These are phyloP conservation scores for Biscogniauxia marginata DNA, from an alignment of 2,329 filamentous ascomycete species.

Conservation along the genomic window DNA sequence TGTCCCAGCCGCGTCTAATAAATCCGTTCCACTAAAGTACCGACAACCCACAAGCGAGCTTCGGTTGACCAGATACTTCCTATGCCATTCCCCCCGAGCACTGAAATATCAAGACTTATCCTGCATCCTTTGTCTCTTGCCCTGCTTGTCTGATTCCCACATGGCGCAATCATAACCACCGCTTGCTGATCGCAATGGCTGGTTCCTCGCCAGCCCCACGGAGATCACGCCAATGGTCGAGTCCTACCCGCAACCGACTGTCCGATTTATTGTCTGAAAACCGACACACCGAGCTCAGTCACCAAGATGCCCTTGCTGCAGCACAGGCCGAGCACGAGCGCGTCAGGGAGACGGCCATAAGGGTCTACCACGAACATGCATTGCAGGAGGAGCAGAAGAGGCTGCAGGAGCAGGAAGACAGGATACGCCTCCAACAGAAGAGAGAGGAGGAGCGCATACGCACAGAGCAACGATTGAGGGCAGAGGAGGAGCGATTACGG, in stretches of 20 bases:
- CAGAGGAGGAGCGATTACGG: constrained; percentile 47
- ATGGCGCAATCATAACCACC: constrained; percentile 19
- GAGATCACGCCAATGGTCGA: constrained; percentile 38
- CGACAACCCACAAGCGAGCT: neutral
- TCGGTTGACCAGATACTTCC: neutral
- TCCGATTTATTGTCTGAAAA: constrained; percentile 61
- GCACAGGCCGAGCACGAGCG: constrained; percentile 66
- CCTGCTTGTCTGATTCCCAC: neutral
- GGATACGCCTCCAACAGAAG: constrained; percentile 44
- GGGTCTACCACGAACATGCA: constrained; percentile 48
- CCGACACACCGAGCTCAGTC: constrained; percentile 60
- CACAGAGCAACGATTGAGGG: constrained; percentile 44
- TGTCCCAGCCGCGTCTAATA: neutral
- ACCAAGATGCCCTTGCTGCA: constrained; percentile 64
- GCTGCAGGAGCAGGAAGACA: constrained; percentile 34
- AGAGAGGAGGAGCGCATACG: constrained; percentile 46
- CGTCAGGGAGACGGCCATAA: constrained; percentile 53
- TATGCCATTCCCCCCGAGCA: neutral
- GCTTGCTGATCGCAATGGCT: constrained; percentile 37
- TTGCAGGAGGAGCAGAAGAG: constrained; percentile 40
- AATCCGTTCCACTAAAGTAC: neutral
- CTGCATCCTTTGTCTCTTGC: neutral
- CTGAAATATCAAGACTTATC: neutral
- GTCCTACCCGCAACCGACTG: constrained; percentile 47
- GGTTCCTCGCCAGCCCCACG: constrained; percentile 41